Evolutionary conservation across 805 yeast species (phyloP).

Genomic region (Alloascoidea hylecoeti): DNA sequence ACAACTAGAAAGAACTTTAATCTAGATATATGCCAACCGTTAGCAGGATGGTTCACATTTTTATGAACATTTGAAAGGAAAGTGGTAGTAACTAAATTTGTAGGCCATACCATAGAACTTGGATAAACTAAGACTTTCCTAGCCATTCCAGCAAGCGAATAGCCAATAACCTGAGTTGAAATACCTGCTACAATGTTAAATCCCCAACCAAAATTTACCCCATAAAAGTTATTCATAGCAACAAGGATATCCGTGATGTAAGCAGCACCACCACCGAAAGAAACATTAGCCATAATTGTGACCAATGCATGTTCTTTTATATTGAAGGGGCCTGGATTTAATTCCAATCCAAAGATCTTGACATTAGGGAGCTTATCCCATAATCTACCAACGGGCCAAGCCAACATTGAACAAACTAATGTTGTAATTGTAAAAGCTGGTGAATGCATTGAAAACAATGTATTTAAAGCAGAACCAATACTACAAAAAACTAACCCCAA

Average conservation of each 20-base stretch:
- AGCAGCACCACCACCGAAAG: constrained; percentile 8
- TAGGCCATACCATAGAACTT: constrained; percentile 50
- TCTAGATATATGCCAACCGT: constrained; percentile 38
- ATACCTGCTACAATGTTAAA: constrained; percentile 34
- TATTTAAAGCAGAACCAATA: neutral
- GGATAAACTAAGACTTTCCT: constrained; percentile 47
- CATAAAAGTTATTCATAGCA: neutral
- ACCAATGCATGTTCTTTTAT: constrained; percentile 54
- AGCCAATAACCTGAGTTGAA: constrained; percentile 52
- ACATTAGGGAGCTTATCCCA: neutral
- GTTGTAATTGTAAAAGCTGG: neutral
- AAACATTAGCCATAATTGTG: constrained; percentile 26
- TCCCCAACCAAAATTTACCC: constrained; percentile 25
- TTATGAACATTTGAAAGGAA: constrained; percentile 22
- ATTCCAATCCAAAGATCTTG: neutral
- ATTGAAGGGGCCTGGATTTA: constrained; percentile 55
- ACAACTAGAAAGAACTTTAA: constrained; percentile 25
- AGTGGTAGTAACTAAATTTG: constrained; percentile 39
- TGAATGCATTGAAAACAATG: neutral
- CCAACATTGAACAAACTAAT: neutral
- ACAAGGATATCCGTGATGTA: constrained; percentile 6
- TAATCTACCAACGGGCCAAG: neutral
- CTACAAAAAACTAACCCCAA: neutral
- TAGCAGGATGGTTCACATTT: constrained; percentile 20
- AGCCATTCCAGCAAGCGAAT: constrained; percentile 49